Percentiles rank a stretch among this genome's conserved stretches.
These are phyloP conservation scores for Lachnellula willkommii DNA, from an alignment of 2,329 filamentous ascomycete species.

Conservation along the genomic window DNA sequence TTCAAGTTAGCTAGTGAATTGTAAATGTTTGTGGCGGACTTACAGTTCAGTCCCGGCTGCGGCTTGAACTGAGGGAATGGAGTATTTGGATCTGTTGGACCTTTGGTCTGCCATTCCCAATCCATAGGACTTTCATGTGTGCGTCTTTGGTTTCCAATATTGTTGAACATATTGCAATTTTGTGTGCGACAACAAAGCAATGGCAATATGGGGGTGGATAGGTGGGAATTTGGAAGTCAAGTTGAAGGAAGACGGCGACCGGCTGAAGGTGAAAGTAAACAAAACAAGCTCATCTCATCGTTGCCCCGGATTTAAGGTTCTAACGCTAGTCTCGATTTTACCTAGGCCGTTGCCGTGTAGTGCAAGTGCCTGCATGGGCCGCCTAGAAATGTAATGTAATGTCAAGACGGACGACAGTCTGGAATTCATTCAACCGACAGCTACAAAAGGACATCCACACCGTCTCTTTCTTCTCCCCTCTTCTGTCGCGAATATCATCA, in stretches of 20 bases:
- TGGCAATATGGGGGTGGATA: neutral
- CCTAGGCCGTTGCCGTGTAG: too few species aligned
- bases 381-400: neutral
- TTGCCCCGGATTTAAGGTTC: constrained; percentile 12
- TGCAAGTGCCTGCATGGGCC: neutral
- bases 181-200: neutral
- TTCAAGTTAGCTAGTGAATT: constrained; percentile 9
- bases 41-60: constrained; percentile 25
- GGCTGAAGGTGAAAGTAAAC: constrained; percentile 6
- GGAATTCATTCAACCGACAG: neutral
- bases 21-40: constrained; percentile 3
- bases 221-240: neutral
- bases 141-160: constrained; percentile 44
- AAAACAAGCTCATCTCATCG: constrained; percentile 3
- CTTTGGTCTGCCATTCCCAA: constrained; percentile 57
- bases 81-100: constrained; percentile 55
- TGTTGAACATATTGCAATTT: constrained; percentile 22
- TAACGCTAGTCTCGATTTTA: neutral
- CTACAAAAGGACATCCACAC: neutral
- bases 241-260: neutral
- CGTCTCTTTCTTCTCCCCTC: neutral
- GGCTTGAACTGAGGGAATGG: constrained; percentile 52
- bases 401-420: neutral
- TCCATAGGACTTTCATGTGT: constrained; percentile 60
- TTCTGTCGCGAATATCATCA: neutral